Percentiles rank a stretch among this genome's conserved stretches.
Evolutionary conservation across 2,329 filamentous ascomycete genomes (phyloP).

Genomic region (Fusarium oligoseptatum): DNA sequence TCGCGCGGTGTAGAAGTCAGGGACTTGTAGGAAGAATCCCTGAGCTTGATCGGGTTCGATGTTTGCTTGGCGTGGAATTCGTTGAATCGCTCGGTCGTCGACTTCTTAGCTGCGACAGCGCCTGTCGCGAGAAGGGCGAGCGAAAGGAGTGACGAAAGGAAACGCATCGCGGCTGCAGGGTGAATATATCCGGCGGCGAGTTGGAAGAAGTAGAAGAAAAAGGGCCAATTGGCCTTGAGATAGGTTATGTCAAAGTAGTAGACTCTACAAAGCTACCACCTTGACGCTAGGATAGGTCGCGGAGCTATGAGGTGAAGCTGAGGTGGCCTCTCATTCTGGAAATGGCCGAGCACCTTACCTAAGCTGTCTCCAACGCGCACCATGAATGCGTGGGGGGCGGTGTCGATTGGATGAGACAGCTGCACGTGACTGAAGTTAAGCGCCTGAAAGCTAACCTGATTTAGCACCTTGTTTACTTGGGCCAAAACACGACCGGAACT

Average conservation of each 20-base stretch:
- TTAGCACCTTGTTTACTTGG: slow-evolving; percentile 50
- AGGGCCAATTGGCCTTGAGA: slow-evolving; percentile 44
- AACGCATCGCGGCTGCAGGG: slow-evolving; percentile 71
- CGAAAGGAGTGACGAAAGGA: slow-evolving; percentile 73
- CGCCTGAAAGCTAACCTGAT: slow-evolving; percentile 38
- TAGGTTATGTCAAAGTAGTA: slow-evolving; percentile 14
- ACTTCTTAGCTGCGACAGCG: slow-evolving; percentile 74
- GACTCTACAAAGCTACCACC: slow-evolving; percentile 32
- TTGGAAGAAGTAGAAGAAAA: slow-evolving; percentile 3
- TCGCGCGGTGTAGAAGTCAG: slow-evolving; percentile 84
- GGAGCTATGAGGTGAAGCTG: slow-evolving; percentile 49
- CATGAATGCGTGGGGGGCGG: slow-evolving; percentile 1
- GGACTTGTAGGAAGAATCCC: slow-evolving; percentile 80
- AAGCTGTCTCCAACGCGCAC: slow-evolving; percentile 24
- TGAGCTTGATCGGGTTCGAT: slow-evolving; percentile 79
- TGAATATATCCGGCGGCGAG: not conserved
- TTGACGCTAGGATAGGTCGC: slow-evolving; percentile 12
- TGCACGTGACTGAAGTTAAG: slow-evolving; percentile 29
- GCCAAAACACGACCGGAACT: slow-evolving; percentile 45
- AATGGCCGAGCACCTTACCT: slow-evolving; percentile 37
- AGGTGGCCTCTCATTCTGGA: slow-evolving; percentile 51
- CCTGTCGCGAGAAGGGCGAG: slow-evolving; percentile 72
- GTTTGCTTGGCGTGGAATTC: slow-evolving; percentile 77
- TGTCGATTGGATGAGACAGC: slow-evolving; percentile 8
- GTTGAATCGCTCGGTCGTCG: slow-evolving; percentile 74